Evolutionary conservation across 2,329 filamentous ascomycete genomes (phyloP).

Genomic region (Penicillium rolfsii): DNA sequence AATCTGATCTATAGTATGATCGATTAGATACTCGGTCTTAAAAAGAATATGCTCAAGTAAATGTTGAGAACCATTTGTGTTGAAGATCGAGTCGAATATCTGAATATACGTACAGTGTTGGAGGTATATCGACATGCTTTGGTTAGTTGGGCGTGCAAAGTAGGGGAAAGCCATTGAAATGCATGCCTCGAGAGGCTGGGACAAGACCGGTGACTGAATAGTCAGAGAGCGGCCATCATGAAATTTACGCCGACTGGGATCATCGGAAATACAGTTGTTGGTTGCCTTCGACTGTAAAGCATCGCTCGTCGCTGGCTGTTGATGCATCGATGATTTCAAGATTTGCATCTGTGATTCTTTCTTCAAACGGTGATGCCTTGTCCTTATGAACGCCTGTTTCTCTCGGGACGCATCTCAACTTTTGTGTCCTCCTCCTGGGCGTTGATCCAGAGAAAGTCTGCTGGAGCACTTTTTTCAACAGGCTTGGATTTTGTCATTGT

Average conservation of each 20-base stretch:
- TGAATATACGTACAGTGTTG: slow-evolving; percentile 22
- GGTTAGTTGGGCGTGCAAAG: slow-evolving; percentile 5
- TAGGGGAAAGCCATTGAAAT: slow-evolving; percentile 8
- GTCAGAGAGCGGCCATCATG: background rate
- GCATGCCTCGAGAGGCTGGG: background rate
- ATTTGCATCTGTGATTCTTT: background rate
- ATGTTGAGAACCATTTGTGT: background rate
- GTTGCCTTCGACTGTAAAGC: background rate
- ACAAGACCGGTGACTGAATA: background rate
- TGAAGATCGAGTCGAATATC: background rate
- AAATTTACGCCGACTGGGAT: background rate
- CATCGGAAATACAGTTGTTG: background rate
- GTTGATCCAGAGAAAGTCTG: slow-evolving; percentile 6
- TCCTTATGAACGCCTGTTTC: slow-evolving; percentile 4
- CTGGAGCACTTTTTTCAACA: background rate
- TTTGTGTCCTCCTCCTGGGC: background rate
- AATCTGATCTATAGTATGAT: slow-evolving; percentile 14
- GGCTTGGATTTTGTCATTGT: background rate
- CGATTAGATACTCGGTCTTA: background rate
- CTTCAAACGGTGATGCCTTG: slow-evolving; percentile 3
- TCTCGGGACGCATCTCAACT: background rate
- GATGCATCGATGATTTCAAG: background rate
- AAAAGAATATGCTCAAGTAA: too few species aligned
- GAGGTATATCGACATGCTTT: slow-evolving; percentile 25
- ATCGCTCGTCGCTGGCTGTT: background rate